Evolutionary conservation across 2,329 filamentous ascomycete genomes (phyloP).

Genomic region (Trichoderma oligosporum): DNA sequence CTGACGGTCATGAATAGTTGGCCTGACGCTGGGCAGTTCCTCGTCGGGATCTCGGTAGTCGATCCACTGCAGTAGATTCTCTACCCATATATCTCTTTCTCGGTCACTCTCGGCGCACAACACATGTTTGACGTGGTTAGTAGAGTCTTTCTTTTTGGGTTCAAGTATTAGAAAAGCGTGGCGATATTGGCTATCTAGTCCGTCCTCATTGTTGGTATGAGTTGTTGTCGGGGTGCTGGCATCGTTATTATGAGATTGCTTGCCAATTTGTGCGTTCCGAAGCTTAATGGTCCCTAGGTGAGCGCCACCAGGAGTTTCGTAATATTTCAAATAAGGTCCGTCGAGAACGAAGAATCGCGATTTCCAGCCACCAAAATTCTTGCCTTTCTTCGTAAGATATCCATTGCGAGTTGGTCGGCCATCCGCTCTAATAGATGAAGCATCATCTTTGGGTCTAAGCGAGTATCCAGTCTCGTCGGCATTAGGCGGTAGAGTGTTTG

Average conservation of each 20-base stretch:
- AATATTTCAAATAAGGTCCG: constrained; percentile 73
- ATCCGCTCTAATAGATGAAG: constrained; percentile 48
- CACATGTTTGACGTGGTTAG: constrained; percentile 83
- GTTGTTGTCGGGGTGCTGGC: constrained; percentile 61
- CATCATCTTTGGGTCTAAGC: constrained; percentile 3
- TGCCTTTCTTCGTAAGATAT: constrained; percentile 92
- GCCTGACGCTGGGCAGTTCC: constrained; percentile 32
- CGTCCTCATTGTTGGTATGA: constrained; percentile 60
- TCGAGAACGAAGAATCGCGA: constrained; percentile 64
- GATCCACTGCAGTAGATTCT: constrained; percentile 83
- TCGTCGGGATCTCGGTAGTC: constrained; percentile 65
- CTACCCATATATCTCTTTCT: constrained; percentile 92
- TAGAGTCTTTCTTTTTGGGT: constrained; percentile 93
- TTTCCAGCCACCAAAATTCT: constrained; percentile 99
- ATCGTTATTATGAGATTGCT: constrained; percentile 59
- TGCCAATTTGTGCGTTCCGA: constrained; percentile 85
- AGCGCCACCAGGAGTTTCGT: constrained; percentile 82
- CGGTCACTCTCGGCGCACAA: constrained; percentile 91
- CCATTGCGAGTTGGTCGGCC: constrained; percentile 73
- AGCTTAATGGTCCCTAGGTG: constrained; percentile 94
- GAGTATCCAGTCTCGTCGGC: constrained; percentile 49
- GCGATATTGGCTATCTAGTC: constrained; percentile 85
- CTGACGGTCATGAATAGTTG: constrained; percentile 39
- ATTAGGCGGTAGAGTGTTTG: constrained; percentile 59
- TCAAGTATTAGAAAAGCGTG: constrained; percentile 95